Percentiles rank a stretch among this genome's conserved stretches.
These are phyloP conservation scores for Plasmodium blacklocki DNA, from an alignment of 169 alveolate genomes.

Conservation along the genomic window DNA sequence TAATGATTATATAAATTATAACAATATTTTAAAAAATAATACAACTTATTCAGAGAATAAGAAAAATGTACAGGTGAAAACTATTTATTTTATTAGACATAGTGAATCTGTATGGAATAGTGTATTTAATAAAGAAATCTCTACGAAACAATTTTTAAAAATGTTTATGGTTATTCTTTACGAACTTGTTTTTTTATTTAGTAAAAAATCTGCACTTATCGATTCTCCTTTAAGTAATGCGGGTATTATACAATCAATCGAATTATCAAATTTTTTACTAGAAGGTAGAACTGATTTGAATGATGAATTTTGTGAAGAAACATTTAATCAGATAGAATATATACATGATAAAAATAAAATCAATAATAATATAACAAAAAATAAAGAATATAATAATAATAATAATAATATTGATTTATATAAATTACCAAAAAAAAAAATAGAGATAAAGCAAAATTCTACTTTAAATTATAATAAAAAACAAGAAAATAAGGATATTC, in stretches of 20 bases:
- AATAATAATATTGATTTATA: not conserved
- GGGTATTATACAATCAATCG: conserved; percentile 57
- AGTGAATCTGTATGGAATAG: conserved; percentile 70
- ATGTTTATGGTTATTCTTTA: conserved; percentile 10
- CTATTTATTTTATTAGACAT: conserved; percentile 69
- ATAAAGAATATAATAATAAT: not conserved
- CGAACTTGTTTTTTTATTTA: conserved; percentile 35
- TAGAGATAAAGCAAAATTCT: too few species aligned
- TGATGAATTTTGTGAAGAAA: conserved; percentile 18
- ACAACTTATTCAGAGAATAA: not conserved
- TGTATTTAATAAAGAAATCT: conserved; percentile 16
- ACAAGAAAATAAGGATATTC: too few species aligned
- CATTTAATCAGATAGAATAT: not conserved
- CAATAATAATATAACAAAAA: not conserved
- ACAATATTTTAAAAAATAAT: not conserved
- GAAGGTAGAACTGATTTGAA: conserved; percentile 4
- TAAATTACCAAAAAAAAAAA: not conserved
- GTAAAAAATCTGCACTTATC: conserved; percentile 29
- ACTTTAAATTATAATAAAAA: too few species aligned
- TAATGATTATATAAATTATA: not conserved
- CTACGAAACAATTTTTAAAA: conserved; percentile 10
- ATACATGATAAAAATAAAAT: not conserved
- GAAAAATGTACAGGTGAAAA: conserved; percentile 34
- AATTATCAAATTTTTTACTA: conserved; percentile 49
- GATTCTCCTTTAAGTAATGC: conserved; percentile 65